These are phyloP conservation scores for Smittium mucronatum DNA, from an alignment of 371 early-diverging fungal species.

Conservation along the genomic window DNA sequence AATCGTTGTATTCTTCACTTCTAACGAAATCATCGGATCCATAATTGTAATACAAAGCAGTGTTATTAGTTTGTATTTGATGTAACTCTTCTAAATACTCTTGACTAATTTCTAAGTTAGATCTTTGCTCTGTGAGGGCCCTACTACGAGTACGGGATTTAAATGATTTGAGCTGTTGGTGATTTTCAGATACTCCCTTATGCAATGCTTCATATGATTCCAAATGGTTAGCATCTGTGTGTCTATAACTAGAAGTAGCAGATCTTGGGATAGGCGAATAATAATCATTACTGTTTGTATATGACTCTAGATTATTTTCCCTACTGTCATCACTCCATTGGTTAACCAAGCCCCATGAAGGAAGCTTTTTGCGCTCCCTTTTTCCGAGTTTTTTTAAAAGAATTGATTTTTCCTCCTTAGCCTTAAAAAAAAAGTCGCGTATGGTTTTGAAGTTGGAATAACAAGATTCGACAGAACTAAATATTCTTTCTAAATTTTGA, in stretches of 20 bases:
- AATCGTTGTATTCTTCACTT: background rate
- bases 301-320: background rate
- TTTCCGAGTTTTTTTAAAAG: slow-evolving; percentile 11
- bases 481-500: background rate
- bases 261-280: background rate
- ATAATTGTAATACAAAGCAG: background rate
- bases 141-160: background rate
- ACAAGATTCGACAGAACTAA: background rate
- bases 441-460: slow-evolving; percentile 2
- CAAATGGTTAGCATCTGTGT: background rate
- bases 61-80: background rate
- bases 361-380: slow-evolving; percentile 11
- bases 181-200: background rate
- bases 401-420: background rate
- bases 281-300: background rate
- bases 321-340: slow-evolving; percentile 1
- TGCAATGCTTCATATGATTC: background rate
- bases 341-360: slow-evolving; percentile 7
- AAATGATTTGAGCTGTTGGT: background rate
- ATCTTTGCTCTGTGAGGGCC: background rate
- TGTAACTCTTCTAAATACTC: background rate
- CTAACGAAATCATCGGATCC: background rate
- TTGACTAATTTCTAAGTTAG: background rate
- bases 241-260: background rate
- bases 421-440: slow-evolving; percentile 1